Conservation (phyloP, 768 basidiomycete genomes). For the Auricularia sp. region DNA sequence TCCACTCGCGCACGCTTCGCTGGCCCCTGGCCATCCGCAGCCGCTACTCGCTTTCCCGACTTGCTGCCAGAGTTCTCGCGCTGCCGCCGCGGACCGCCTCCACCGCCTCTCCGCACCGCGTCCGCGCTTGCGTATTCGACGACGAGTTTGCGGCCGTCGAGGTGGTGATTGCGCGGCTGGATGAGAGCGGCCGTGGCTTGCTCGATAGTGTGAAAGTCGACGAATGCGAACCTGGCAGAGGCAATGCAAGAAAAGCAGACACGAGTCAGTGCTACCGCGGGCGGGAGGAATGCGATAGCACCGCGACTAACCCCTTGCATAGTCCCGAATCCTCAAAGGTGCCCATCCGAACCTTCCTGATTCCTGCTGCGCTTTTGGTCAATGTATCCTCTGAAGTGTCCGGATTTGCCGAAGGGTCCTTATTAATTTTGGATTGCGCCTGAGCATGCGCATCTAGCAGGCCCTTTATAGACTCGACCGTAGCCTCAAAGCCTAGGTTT, state of each 20-base stretch:
- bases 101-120: constrained; percentile 75
- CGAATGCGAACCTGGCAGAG: constrained; percentile 71
- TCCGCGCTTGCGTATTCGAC: constrained; percentile 86
- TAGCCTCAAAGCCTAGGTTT: constrained; percentile 86
- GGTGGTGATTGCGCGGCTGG: constrained; percentile 73
- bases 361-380: constrained; percentile 42
- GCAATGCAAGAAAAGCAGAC: background rate
- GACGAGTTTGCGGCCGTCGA: constrained; percentile 75
- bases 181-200: constrained; percentile 74
- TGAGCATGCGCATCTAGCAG: constrained; percentile 59
- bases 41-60: background rate
- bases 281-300: background rate
- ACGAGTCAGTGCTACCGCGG: background rate
- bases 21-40: background rate
- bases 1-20: background rate
- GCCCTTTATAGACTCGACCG: constrained; percentile 61
- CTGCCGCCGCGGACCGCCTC: constrained; percentile 12
- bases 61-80: background rate
- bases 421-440: constrained; percentile 19
- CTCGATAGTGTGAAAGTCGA: constrained; percentile 75
- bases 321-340: constrained; percentile 92
- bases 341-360: constrained; percentile 77
- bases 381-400: constrained; percentile 20
- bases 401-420: constrained; percentile 13
- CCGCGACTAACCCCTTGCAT: constrained; percentile 77